Percentiles rank a stretch among this genome's conserved stretches.
Conservation (phyloP, 2,329 filamentous ascomycete genomes). For the Sporothrix protearum region DNA sequence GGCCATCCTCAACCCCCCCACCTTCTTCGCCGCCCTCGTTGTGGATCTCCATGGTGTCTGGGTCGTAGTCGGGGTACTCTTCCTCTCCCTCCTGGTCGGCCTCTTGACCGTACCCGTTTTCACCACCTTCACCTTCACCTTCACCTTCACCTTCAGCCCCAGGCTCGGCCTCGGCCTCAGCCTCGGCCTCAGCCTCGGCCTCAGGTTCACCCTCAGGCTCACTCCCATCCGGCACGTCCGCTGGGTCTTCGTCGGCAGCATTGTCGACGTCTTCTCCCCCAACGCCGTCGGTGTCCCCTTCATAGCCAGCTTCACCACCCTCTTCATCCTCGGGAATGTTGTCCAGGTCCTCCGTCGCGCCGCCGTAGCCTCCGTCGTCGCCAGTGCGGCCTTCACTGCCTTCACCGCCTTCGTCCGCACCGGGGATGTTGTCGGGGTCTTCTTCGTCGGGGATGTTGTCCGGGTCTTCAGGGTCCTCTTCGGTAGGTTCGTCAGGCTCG, state of each 20-base stretch:
- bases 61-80: background rate
- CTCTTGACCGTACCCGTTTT: background rate
- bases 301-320: background rate
- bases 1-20: background rate
- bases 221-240: too few species aligned
- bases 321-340: background rate
- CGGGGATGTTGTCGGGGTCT: background rate
- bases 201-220: background rate
- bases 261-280: background rate
- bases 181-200: background rate
- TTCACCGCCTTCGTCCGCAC: background rate
- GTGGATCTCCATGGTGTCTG: constrained; percentile 12
- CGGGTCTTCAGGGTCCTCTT: background rate
- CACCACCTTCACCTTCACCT: background rate
- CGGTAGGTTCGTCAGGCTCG: background rate
- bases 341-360: background rate
- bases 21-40: background rate
- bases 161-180: background rate
- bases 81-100: background rate
- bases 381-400: background rate
- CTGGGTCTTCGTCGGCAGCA: background rate
- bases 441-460: background rate
- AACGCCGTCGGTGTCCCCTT: background rate
- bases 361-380: background rate
- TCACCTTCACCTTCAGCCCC: background rate